Base-by-base conservation (phyloP, 441 rosid genomes). In the Adansonia gregorii region DNA sequence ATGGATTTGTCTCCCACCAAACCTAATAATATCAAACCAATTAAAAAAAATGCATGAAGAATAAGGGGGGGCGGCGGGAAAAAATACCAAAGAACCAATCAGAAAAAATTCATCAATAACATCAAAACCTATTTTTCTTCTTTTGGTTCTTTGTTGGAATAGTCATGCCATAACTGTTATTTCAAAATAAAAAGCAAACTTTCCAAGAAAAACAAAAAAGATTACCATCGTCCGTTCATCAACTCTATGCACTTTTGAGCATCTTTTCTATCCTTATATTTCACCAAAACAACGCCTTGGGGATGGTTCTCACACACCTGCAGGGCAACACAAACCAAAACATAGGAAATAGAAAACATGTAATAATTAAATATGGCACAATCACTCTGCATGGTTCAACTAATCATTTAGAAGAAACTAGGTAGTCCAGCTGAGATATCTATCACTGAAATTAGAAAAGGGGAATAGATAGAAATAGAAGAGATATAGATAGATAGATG, bases 141-240 rank as follows among this genome's bases (percentile, higher is more conserved):
- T 45, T 67, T 67, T 46, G n/a, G 55, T 20, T 67, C 55, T 46
- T 48, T 10, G 17, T 4, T 20, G 51, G 46, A 67, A 17, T 43
- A 20, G 9, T 12, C 54, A 67, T 67, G 54, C 14, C 15, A 4
- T 43, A 66, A 41, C 52, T 8, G 52, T 10, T 17, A 15, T 67
- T 43, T 41, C 52, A 66, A 43, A 43, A 67, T 20, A 45, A 67
- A 19, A 67, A 19, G n/a, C 8, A 5, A 65, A 27, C 3, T 56
- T 19, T 51, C 31, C 17, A 45, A 24, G 67, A 51, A 24, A 17
- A 39, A 35, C n/a, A 35, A 52, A 35, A 35, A 35, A 35, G 39
- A 35, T 82, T 91, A 94, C 99, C 99, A 94, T 84, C 98, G 92
- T 74, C 97, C 97, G 41, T 92, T 87, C 98, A 94, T 96, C 86